These are phyloP conservation scores for Ophiobolus disseminans DNA, from an alignment of 2,329 filamentous ascomycete genomes.

Conservation along the genomic window DNA sequence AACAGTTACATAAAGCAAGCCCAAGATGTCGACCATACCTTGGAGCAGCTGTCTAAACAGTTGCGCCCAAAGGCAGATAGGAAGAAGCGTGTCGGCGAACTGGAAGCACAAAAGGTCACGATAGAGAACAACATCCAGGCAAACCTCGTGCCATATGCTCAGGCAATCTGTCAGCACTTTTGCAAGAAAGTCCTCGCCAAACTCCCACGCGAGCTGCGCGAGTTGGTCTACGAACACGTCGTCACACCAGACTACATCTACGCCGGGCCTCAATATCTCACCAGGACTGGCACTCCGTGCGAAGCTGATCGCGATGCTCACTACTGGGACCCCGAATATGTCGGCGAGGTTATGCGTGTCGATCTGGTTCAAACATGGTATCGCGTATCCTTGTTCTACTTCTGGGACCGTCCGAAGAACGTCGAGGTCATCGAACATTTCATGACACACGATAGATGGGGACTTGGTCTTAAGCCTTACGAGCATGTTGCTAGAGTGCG, in stretches of 20 bases:
- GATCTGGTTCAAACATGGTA: conserved; percentile 15
- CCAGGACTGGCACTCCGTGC: not conserved
- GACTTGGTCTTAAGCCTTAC: conserved; percentile 1
- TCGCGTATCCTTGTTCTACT: conserved; percentile 10
- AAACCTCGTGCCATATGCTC: not conserved
- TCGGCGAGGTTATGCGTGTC: conserved; percentile 1
- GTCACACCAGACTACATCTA: not conserved
- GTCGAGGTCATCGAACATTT: conserved; percentile 6
- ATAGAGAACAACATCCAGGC: not conserved
- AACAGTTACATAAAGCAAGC: too few species aligned
- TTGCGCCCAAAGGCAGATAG: too few species aligned
- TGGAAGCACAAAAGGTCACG: not conserved
- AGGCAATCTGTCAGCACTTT: not conserved
- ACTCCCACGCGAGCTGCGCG: not conserved
- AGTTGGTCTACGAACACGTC: not conserved
- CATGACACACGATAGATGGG: conserved; percentile 5
- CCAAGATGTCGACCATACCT: too few species aligned
- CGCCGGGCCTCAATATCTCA: conserved; percentile 5
- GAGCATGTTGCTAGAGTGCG: conserved; percentile 3
- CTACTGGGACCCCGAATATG: conserved; percentile 6
- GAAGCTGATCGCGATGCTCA: conserved; percentile 1
- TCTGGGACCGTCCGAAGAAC: conserved; percentile 11
- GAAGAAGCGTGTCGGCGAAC: too few species aligned
- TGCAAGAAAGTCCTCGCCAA: not conserved
- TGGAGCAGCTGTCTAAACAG: too few species aligned